Evolutionary conservation across 1,284 basidiomycete genomes (phyloP).

Genomic region (Malassezia sympodialis): DNA sequence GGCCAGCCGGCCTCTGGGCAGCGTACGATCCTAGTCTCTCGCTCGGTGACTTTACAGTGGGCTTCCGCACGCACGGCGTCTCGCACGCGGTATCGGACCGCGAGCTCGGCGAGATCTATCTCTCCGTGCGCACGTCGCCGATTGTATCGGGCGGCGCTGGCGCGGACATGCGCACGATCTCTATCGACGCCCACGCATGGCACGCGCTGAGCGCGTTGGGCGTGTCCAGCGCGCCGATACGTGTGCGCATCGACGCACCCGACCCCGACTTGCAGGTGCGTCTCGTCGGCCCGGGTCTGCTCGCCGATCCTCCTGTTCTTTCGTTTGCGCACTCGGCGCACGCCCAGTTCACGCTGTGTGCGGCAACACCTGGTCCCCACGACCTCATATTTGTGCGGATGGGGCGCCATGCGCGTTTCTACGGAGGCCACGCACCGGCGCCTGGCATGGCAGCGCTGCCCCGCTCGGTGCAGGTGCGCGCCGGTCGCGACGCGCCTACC

Average conservation of each 20-base stretch:
- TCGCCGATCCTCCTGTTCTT: constrained; percentile 39
- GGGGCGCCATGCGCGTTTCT: constrained; percentile 31
- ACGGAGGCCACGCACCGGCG: constrained; percentile 8
- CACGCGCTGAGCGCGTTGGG: constrained; percentile 30
- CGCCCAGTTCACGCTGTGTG: constrained; percentile 35
- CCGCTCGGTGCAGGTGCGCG: neutral
- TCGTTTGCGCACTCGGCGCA: constrained; percentile 25
- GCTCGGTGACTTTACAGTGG: constrained; percentile 25
- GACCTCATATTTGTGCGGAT: constrained; percentile 35
- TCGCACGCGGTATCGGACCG: constrained; percentile 29
- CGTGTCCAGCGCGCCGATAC: constrained; percentile 31
- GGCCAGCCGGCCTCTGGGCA: constrained; percentile 22
- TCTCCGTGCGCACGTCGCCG: constrained; percentile 28
- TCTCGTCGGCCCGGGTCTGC: constrained; percentile 33
- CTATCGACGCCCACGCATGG: constrained; percentile 22
- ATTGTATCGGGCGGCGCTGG: constrained; percentile 26
- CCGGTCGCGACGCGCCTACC: neutral
- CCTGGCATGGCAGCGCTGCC: neutral
- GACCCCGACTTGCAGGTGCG: constrained; percentile 39
- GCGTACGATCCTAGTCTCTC: constrained; percentile 19
- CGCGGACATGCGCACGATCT: constrained; percentile 24
- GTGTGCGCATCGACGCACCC: constrained; percentile 28
- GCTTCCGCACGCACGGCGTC: constrained; percentile 33
- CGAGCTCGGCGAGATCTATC: constrained; percentile 35
- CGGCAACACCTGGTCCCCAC: constrained; percentile 27